phyloP scores from a whole-genome alignment of 768 basidiomycete genomes.

The Tricholoma sp. region DNA sequence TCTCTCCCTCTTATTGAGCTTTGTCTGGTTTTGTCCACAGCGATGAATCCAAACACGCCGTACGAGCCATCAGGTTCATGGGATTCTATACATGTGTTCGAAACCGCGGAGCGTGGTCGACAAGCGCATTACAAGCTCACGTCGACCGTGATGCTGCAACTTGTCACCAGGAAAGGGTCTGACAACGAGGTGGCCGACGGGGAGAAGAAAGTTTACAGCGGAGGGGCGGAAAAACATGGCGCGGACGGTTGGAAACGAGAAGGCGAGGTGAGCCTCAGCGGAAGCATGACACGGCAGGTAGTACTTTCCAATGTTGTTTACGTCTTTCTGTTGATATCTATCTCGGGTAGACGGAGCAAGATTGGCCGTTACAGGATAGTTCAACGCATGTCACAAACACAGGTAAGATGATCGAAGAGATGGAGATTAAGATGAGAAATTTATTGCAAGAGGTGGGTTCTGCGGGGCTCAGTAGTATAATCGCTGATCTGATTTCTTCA shows the following conservation, averaged over 20 bases:
- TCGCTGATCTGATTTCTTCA: conserved; percentile 1
- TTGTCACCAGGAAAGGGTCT: conserved; percentile 50
- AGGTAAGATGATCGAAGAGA: conserved; percentile 96
- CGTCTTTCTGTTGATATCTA: not conserved
- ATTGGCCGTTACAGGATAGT: conserved; percentile 73
- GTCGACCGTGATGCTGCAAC: conserved; percentile 93
- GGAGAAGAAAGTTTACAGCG: conserved; percentile 23
- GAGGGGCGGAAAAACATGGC: conserved; percentile 33
- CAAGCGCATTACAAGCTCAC: conserved; percentile 97
- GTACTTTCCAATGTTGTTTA: conserved; percentile 3
- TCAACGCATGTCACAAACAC: conserved; percentile 89
- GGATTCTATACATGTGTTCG: conserved; percentile 99
- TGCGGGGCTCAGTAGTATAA: not conserved
- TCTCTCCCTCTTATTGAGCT: conserved; percentile 1
- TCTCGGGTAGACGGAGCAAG: conserved; percentile 68
- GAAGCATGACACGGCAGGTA: conserved; percentile 97
- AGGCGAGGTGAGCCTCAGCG: conserved; percentile 81
- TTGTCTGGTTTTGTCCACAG: conserved; percentile 29
- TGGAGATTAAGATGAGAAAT: conserved; percentile 99
- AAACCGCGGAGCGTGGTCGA: conserved; percentile 85
- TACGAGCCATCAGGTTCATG: conserved; percentile 81
- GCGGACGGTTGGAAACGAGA: conserved; percentile 49
- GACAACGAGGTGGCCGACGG: conserved; percentile 24
- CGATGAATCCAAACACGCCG: conserved; percentile 48
- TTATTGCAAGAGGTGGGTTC: conserved; percentile 72